A percentile compares a stretch with the other conserved stretches of the same genome.
Evolutionary conservation across 2,329 filamentous ascomycete species (phyloP).

Genomic region (Apiospora malaysiana): DNA sequence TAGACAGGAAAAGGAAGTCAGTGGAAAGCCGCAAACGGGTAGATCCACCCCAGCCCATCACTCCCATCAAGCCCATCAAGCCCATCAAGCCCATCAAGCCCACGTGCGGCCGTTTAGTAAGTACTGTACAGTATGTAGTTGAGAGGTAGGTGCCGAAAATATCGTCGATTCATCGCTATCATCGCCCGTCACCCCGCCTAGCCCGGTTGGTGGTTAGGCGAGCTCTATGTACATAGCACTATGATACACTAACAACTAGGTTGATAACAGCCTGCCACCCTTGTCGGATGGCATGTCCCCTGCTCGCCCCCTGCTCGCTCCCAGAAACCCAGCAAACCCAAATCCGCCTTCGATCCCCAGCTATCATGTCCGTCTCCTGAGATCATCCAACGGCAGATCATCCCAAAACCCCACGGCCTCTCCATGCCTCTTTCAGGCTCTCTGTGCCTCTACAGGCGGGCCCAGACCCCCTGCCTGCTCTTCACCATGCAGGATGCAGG

Average conservation of each 20-base stretch:
- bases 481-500: constrained; percentile 23
- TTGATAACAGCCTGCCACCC: neutral
- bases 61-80: no score
- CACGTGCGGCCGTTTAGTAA: constrained; percentile 6
- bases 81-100: neutral
- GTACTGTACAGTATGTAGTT: no score
- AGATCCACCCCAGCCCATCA: neutral
- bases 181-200: neutral
- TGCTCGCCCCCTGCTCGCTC: neutral
- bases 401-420: constrained; percentile 24
- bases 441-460: constrained; percentile 19
- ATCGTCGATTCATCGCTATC: neutral
- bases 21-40: constrained; percentile 5
- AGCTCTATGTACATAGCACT: no score
- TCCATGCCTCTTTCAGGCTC: no score
- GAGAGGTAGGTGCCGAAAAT: no score
- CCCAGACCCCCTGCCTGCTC: constrained; percentile 26
- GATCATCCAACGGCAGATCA: constrained; percentile 30
- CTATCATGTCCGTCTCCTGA: constrained; percentile 20
- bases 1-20: neutral
- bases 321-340: neutral
- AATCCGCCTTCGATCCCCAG: constrained; percentile 5
- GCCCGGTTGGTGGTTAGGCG: neutral
- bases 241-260: no score
- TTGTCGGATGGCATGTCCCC: neutral